These are phyloP conservation scores for Colletotrichum higginsianum DNA, from an alignment of 2,329 filamentous ascomycete genomes.

Conservation along the genomic window DNA sequence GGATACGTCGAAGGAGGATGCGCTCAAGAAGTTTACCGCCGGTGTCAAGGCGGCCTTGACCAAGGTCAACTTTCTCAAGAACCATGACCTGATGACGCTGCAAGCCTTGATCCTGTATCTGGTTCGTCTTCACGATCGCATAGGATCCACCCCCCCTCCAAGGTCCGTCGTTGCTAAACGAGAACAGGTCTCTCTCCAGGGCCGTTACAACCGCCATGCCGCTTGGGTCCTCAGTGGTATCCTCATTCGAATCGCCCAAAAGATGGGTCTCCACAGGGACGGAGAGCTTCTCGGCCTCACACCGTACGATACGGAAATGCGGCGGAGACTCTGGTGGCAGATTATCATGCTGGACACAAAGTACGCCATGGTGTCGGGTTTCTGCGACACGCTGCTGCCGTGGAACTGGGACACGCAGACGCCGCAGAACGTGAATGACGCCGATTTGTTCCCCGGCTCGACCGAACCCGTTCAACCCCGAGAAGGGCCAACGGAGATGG, in stretches of 20 bases:
- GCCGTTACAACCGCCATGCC: constrained; percentile 71
- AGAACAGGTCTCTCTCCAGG: constrained; percentile 67
- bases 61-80: constrained; percentile 70
- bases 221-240: constrained; percentile 74
- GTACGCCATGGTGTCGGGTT: constrained; percentile 70
- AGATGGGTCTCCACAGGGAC: constrained; percentile 77
- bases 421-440: constrained; percentile 72
- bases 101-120: constrained; percentile 73
- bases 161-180: constrained; percentile 37
- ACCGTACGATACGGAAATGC: constrained; percentile 77
- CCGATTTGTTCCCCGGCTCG: constrained; percentile 69
- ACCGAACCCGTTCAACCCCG: constrained; percentile 65
- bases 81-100: constrained; percentile 70
- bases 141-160: not conserved
- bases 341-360: constrained; percentile 72
- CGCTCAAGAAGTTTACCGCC: constrained; percentile 65
- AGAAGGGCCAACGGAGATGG: constrained; percentile 74
- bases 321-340: constrained; percentile 78
- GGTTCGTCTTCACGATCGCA: constrained; percentile 52
- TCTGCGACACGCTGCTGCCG: constrained; percentile 67
- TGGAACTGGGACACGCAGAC: constrained; percentile 70
- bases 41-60: constrained; percentile 66
- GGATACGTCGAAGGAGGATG: constrained; percentile 64
- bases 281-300: constrained; percentile 69
- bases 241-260: constrained; percentile 75